These are phyloP conservation scores for Paracorniculantispora psalliotae DNA, from an alignment of 2,329 filamentous ascomycete genomes.

Conservation along the genomic window DNA sequence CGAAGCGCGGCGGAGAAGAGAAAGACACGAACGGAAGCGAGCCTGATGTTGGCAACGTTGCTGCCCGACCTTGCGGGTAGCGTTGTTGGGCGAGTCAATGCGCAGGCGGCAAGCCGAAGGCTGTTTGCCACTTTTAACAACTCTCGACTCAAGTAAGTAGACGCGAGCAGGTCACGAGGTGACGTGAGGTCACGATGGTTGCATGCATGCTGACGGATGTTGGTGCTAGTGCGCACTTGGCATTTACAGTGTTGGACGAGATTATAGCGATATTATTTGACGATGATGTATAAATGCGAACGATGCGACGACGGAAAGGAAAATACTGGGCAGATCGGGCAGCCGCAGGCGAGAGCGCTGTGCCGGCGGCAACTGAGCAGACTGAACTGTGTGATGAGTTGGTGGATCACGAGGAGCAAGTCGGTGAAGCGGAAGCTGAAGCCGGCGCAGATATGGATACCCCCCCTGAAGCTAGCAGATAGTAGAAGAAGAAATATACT, in stretches of 20 bases:
- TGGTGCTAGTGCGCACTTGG: constrained; percentile 54
- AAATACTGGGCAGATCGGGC: neutral
- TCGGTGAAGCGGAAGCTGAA: constrained; percentile 5
- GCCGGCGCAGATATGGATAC: constrained; percentile 1
- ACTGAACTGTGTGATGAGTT: neutral
- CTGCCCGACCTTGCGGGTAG: constrained; percentile 87
- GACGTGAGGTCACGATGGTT: too few species aligned
- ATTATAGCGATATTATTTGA: constrained; percentile 61
- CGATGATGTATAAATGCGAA: constrained; percentile 27
- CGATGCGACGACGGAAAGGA: neutral
- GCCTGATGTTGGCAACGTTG: constrained; percentile 80
- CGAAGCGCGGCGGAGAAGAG: constrained; percentile 70
- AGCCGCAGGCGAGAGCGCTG: neutral
- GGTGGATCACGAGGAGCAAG: neutral
- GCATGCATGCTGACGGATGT: constrained; percentile 15
- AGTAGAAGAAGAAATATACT: neutral
- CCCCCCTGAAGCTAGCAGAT: neutral
- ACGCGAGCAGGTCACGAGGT: neutral
- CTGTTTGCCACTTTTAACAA: constrained; percentile 93
- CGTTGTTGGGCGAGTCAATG: constrained; percentile 89
- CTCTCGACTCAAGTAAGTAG: constrained; percentile 73
- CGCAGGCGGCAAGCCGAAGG: constrained; percentile 81
- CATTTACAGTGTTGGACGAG: constrained; percentile 68
- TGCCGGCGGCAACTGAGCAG: too few species aligned
- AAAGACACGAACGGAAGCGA: constrained; percentile 79